Percentiles rank a stretch among this genome's conserved stretches.
Conservation (phyloP, 139 green algal species). For the Diplosphaera chodatii region DNA sequence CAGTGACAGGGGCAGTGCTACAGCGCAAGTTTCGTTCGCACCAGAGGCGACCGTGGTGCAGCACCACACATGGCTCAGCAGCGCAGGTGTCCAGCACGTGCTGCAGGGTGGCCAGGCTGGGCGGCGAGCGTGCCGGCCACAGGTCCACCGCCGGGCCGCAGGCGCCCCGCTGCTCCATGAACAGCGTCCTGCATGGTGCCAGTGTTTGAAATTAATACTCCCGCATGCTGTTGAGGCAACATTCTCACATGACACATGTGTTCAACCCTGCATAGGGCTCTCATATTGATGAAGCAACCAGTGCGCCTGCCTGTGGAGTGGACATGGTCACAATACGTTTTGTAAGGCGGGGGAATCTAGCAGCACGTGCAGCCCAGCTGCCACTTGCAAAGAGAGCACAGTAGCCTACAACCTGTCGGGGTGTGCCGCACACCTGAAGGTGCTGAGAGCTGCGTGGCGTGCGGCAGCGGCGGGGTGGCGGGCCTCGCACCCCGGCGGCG, state of each 20-base stretch:
- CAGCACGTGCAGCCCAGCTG: background rate
- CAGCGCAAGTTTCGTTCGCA: no score
- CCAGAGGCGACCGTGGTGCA: background rate
- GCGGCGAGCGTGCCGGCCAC: background rate
- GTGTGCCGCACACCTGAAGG: background rate
- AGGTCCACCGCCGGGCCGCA: conserved; percentile 15
- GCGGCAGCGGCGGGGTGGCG: background rate
- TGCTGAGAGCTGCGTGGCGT: background rate
- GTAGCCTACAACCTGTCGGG: no score
- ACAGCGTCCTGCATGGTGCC: conserved; percentile 16
- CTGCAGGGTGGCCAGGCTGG: background rate
- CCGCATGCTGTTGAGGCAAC: no score
- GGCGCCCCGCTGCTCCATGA: conserved; percentile 21
- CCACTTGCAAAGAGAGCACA: no score
- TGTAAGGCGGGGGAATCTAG: no score
- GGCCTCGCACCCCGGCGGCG: background rate
- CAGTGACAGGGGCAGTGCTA: no score
- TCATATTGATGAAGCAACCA: no score
- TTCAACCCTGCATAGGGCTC: no score
- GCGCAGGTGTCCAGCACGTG: background rate
- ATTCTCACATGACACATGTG: no score
- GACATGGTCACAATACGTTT: no score
- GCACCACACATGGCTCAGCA: background rate
- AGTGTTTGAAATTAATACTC: no score
- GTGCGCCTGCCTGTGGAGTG: no score